Evolutionary conservation across 2,329 filamentous ascomycete species (phyloP).

Genomic region (Microsporum ferrugineum): DNA sequence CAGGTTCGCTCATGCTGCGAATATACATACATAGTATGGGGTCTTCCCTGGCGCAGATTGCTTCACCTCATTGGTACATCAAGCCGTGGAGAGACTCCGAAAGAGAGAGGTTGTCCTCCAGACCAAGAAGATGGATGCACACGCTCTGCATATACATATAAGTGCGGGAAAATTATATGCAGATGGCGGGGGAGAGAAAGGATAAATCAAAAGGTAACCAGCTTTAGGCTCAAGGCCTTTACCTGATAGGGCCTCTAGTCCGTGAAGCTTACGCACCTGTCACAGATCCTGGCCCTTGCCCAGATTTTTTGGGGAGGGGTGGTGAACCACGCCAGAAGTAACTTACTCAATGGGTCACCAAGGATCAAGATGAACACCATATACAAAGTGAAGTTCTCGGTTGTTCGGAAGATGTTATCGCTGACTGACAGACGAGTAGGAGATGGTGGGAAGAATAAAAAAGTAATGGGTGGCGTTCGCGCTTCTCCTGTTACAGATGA

Average conservation of each 20-base stretch:
- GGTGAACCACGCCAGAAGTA: not conserved
- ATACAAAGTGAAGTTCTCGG: not conserved
- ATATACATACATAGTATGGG: not conserved
- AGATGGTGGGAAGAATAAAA: not conserved
- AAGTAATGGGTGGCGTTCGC: not conserved
- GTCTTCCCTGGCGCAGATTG: not conserved
- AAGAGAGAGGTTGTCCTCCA: not conserved
- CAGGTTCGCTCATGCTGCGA: not conserved
- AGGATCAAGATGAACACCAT: not conserved
- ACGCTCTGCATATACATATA: conserved; percentile 1
- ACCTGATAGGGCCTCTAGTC: conserved; percentile 3
- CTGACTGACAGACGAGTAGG: not conserved
- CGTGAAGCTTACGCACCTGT: conserved; percentile 1
- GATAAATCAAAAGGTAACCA: not conserved
- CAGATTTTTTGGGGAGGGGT: not conserved
- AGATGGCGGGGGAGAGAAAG: not conserved
- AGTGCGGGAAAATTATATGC: conserved; percentile 1
- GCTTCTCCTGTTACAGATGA: not conserved
- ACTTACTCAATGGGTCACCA: not conserved
- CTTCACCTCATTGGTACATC: not conserved
- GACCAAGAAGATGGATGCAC: not conserved
- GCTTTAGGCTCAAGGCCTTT: not conserved
- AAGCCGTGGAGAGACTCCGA: conserved; percentile 1
- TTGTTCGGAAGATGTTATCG: not conserved
- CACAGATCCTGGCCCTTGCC: not conserved